Percentiles rank a stretch among this genome's conserved stretches.
Conservation (phyloP, 2,329 filamentous ascomycete genomes). For the Pseudogymnoascus sp. region DNA sequence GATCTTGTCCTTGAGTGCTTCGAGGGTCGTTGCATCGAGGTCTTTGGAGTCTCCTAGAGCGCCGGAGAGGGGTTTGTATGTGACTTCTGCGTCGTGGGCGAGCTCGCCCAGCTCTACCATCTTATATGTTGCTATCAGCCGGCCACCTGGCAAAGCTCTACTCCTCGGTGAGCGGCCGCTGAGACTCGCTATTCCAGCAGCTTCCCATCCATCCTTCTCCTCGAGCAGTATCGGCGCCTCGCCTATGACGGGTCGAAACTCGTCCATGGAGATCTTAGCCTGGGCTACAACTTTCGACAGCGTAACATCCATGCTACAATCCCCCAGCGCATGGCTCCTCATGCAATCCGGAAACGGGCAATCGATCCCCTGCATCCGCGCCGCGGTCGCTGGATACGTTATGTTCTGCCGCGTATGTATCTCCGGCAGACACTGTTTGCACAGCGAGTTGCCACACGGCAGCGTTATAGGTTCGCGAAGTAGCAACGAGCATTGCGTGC, state of each 20-base stretch:
- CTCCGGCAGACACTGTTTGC: conserved; percentile 65
- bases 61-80: conserved; percentile 37
- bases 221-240: conserved; percentile 37
- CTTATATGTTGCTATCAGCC: conserved; percentile 59
- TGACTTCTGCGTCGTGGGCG: conserved; percentile 48
- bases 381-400: conserved; percentile 66
- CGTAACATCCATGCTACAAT: conserved; percentile 72
- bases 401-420: conserved; percentile 61
- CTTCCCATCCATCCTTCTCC: conserved; percentile 34
- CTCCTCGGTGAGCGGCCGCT: conserved; percentile 28
- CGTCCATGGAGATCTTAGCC: conserved; percentile 30
- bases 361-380: conserved; percentile 61
- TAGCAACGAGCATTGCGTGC: conserved; percentile 63
- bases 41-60: conserved; percentile 17
- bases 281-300: conserved; percentile 64
- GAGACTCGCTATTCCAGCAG: conserved; percentile 37
- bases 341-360: conserved; percentile 65
- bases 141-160: conserved; percentile 46
- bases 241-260: conserved; percentile 21
- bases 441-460: conserved; percentile 76
- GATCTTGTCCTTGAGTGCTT: conserved; percentile 53
- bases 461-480: conserved; percentile 65
- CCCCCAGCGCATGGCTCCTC: conserved; percentile 66
- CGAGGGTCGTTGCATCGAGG: conserved; percentile 46
- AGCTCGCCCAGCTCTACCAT: conserved; percentile 58